Conservation (phyloP, 2,329 filamentous ascomycete species). For the Trichoderma harzianum region DNA sequence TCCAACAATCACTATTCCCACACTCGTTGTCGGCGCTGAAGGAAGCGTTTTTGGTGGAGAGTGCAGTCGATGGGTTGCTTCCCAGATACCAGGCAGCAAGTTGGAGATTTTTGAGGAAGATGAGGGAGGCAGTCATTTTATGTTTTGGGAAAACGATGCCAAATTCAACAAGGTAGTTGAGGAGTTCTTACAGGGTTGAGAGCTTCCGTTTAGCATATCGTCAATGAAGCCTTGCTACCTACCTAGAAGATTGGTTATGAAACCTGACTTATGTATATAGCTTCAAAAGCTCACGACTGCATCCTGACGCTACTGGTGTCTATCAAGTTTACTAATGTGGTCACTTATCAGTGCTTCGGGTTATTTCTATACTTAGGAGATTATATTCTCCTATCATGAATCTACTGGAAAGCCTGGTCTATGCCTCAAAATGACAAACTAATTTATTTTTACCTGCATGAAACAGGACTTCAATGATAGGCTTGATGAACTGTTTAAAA, state of each 20-base stretch:
- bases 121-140: constrained; percentile 33
- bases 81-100: constrained; percentile 28
- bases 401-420: no score
- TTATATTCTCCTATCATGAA: no score
- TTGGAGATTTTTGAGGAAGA: constrained; percentile 28
- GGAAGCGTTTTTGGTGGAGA: constrained; percentile 11
- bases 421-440: no score
- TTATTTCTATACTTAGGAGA: no score
- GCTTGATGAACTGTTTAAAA: no score
- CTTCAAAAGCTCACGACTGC: background rate
- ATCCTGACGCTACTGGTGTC: background rate
- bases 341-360: no score
- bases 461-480: background rate
- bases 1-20: constrained; percentile 29
- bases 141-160: constrained; percentile 34
- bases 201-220: background rate
- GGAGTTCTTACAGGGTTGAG: constrained; percentile 21
- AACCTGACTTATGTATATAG: background rate
- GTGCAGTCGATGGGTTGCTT: constrained; percentile 27
- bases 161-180: constrained; percentile 33
- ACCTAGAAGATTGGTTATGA: no score
- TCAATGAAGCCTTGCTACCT: background rate
- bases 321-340: no score
- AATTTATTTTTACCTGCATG: no score
- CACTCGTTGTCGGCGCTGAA: constrained; percentile 27